Percentiles rank a stretch among this genome's conserved stretches.
These are phyloP conservation scores for Macrophomina tecta DNA, from an alignment of 2,329 filamentous ascomycete species.

Conservation along the genomic window DNA sequence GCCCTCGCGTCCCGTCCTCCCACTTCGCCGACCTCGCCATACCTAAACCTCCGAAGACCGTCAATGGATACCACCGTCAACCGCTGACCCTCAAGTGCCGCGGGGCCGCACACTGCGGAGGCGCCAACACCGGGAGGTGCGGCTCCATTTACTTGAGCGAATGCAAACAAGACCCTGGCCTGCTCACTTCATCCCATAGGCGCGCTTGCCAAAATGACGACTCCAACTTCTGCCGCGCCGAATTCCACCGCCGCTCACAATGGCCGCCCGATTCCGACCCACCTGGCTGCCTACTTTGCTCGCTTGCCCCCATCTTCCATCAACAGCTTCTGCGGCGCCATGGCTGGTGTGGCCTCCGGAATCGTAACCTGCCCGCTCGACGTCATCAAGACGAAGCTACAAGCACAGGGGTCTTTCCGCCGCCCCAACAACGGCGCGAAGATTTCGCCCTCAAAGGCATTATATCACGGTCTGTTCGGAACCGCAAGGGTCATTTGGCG, in stretches of 20 bases:
- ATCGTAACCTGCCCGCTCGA: slow-evolving; percentile 96
- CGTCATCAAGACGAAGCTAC: slow-evolving; percentile 98
- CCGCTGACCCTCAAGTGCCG: slow-evolving; percentile 28
- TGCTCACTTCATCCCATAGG: slow-evolving; percentile 14
- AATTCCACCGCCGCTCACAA: slow-evolving; percentile 15
- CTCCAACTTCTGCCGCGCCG: slow-evolving; percentile 26
- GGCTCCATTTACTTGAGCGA: slow-evolving; percentile 24
- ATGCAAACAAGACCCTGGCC: background rate
- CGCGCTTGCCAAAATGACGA: slow-evolving; percentile 28
- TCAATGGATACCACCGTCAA: slow-evolving; percentile 28
- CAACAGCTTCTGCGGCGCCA: slow-evolving; percentile 84
- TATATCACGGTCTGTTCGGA: slow-evolving; percentile 87
- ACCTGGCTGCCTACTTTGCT: slow-evolving; percentile 31
- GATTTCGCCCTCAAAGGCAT: slow-evolving; percentile 52
- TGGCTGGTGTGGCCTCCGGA: slow-evolving; percentile 90
- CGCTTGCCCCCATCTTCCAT: slow-evolving; percentile 64
- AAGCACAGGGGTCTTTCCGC: slow-evolving; percentile 88
- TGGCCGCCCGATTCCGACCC: slow-evolving; percentile 3
- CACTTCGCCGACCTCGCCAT: slow-evolving; percentile 7
- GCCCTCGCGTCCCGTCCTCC: background rate
- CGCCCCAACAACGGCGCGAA: slow-evolving; percentile 54
- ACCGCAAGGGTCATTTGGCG: slow-evolving; percentile 85
- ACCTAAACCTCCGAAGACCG: slow-evolving; percentile 6
- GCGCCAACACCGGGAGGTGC: slow-evolving; percentile 28
- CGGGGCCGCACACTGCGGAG: slow-evolving; percentile 29